Evolutionary conservation across 805 yeast genomes (phyloP).

Genomic region (Myxozyma neglecta): DNA sequence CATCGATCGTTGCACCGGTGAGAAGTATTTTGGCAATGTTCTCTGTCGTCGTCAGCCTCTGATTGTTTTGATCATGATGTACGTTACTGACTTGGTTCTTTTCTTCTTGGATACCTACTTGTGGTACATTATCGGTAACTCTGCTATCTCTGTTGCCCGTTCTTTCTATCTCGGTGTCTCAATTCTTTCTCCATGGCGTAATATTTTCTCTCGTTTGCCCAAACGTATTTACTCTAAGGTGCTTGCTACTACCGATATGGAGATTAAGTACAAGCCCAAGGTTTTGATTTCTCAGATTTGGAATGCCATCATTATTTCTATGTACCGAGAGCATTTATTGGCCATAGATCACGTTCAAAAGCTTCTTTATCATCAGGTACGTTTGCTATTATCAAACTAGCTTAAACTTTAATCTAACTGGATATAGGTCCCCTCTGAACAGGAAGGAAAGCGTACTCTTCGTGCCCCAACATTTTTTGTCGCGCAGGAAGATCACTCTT

Average conservation of each 20-base stretch:
- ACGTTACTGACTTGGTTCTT: constrained; percentile 84
- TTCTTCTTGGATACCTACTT: constrained; percentile 98
- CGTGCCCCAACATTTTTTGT: constrained; percentile 99
- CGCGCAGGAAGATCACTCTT: constrained; percentile 91
- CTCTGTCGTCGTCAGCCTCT: constrained; percentile 85
- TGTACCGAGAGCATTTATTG: constrained; percentile 98
- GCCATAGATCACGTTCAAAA: constrained; percentile 99
- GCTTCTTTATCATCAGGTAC: constrained; percentile 83
- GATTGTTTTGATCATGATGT: constrained; percentile 90
- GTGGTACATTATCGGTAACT: constrained; percentile 97
- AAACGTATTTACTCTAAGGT: constrained; percentile 98
- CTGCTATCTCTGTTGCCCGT: constrained; percentile 94
- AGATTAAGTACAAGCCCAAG: constrained; percentile 97
- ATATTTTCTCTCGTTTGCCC: constrained; percentile 95
- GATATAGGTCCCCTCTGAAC: constrained; percentile 78
- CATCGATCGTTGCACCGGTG: constrained; percentile 91
- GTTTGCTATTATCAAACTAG: background rate
- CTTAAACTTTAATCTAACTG: background rate
- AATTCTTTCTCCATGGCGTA: constrained; percentile 99
- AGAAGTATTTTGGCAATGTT: constrained; percentile 74
- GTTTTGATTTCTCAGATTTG: constrained; percentile 97
- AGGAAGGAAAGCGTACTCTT: constrained; percentile 96
- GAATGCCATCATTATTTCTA: constrained; percentile 98
- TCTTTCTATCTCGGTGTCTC: constrained; percentile 99
- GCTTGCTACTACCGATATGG: constrained; percentile 98